phyloP scores from a whole-genome alignment of 192 early-diverging fungal species.

The Gryganskiella cystojenkinii region DNA sequence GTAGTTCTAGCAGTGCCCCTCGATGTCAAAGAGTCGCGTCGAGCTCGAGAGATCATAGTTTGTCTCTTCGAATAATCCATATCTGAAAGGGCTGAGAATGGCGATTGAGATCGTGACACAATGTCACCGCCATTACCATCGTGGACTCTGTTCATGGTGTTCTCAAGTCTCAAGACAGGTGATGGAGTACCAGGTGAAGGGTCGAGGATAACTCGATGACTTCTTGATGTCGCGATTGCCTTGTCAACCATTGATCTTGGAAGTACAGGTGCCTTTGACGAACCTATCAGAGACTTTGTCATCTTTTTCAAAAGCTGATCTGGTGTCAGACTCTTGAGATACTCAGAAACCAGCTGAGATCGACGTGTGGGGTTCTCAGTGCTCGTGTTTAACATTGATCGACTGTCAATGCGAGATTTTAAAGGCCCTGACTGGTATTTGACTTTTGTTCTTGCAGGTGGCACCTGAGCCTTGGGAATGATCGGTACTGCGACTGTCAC shows the following conservation, averaged over 20 bases:
- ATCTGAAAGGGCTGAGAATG: too few species aligned
- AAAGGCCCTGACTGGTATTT: neutral
- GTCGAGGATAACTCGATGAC: neutral
- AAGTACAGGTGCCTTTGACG: neutral
- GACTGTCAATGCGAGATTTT: too few species aligned
- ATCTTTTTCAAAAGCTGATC: neutral
- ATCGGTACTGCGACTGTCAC: neutral
- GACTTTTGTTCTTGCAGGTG: neutral
- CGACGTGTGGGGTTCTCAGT: conserved; percentile 6
- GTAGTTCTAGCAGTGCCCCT: too few species aligned
- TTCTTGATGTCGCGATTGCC: neutral
- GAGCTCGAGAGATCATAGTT: too few species aligned
- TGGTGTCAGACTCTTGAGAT: conserved; percentile 7
- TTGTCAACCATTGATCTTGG: neutral
- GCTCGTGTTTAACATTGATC: too few species aligned
- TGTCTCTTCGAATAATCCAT: too few species aligned
- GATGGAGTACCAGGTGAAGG: neutral
- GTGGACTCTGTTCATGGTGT: too few species aligned
- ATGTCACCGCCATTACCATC: too few species aligned
- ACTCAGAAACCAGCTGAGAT: neutral
- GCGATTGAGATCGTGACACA: too few species aligned
- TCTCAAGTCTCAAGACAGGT: neutral
- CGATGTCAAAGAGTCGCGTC: too few species aligned
- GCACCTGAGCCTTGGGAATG: neutral
- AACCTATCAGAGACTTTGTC: neutral